These are phyloP conservation scores for Triangularia verruculosa DNA, from an alignment of 2,329 filamentous ascomycete species.

Conservation along the genomic window DNA sequence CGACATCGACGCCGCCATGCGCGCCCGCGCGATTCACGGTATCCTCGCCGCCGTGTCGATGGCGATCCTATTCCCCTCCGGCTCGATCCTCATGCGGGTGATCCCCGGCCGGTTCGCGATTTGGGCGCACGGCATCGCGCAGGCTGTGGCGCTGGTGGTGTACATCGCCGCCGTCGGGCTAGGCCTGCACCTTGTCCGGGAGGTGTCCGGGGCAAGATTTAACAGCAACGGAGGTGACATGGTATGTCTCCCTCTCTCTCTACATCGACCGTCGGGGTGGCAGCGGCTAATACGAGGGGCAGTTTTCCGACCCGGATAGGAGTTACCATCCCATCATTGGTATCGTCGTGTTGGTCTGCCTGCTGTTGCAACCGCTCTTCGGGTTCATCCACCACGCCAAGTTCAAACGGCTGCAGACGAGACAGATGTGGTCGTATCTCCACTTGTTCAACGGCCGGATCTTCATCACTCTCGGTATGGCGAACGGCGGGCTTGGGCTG, in stretches of 20 bases:
- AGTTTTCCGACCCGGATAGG: slow-evolving; percentile 33
- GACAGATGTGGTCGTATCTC: slow-evolving; percentile 41
- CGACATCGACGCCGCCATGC: slow-evolving; percentile 17
- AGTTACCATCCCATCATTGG: slow-evolving; percentile 48
- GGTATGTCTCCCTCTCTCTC: neutral
- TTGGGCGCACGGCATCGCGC: slow-evolving; percentile 39
- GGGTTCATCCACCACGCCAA: slow-evolving; percentile 43
- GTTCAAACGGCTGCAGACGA: slow-evolving; percentile 39
- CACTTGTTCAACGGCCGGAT: slow-evolving; percentile 46
- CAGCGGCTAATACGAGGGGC: slow-evolving; percentile 8
- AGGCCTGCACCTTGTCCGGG: slow-evolving; percentile 41
- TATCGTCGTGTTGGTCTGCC: slow-evolving; percentile 38
- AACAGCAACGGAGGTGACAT: slow-evolving; percentile 5
- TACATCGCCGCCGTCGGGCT: slow-evolving; percentile 41
- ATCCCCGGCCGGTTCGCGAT: slow-evolving; percentile 37
- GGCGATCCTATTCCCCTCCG: slow-evolving; percentile 43
- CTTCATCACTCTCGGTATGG: slow-evolving; percentile 41
- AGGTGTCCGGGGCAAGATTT: slow-evolving; percentile 3
- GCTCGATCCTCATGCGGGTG: slow-evolving; percentile 42
- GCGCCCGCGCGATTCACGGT: slow-evolving; percentile 36
- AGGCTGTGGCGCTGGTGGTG: slow-evolving; percentile 37
- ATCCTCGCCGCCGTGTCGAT: slow-evolving; percentile 41
- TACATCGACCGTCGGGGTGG: neutral
- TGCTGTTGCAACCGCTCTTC: slow-evolving; percentile 43
- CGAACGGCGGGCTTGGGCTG: slow-evolving; percentile 45